Base-by-base conservation (phyloP, 169 alveolate genomes). In the Plasmodium vivax region DNA sequence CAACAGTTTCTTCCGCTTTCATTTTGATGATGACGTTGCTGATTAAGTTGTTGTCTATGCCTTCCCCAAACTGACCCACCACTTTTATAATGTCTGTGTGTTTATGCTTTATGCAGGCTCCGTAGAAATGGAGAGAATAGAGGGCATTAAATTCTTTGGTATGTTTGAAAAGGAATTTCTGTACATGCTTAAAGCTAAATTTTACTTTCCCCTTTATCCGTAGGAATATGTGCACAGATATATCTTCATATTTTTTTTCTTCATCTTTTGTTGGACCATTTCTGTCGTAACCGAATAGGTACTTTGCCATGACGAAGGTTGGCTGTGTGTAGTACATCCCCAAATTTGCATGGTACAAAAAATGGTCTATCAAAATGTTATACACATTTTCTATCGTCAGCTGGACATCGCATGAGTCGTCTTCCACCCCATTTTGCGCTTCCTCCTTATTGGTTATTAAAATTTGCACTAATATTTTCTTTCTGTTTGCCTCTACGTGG, bases 171-270 rank as follows among this genome's bases (percentile, higher is more conserved):
- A 90, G 19, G 80, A n/a, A 80, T 47, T 90, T 90, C 23, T 90
- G 83, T 4, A 90, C 51, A 16, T 68, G 27, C 7, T 81, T 90
- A 23, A 56, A 90, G 10, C 83, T 54, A 82, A 90, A 90, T 58
- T 58, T 79, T n/a, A 81, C 34, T 34, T 58, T 23, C 19, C 54
- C 38, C n/a, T 58, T 90, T 41, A 90, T 62, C 73, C 23, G 81
- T 90, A 90, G 9, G 73, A 90, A 90, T 23, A 90, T 80, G 43
- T 90, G 94, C 51, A 90, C 36, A 1, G 94, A 90, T 90, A 90
- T 30, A 62, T 90, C 94, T 80, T 90, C 94, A 90, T 90, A 62
- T 81, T 90, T 90, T 34, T 62, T 90, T 58, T 90, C 94, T 54
- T 90, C 84, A 2, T 75, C 72, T 34, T 58, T 81, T 23, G n/a